Percentiles rank a stretch among this genome's conserved stretches.
Evolutionary conservation across 371 early-diverging fungal genomes (phyloP).

Genomic region (Mucor lusitanicus): DNA sequence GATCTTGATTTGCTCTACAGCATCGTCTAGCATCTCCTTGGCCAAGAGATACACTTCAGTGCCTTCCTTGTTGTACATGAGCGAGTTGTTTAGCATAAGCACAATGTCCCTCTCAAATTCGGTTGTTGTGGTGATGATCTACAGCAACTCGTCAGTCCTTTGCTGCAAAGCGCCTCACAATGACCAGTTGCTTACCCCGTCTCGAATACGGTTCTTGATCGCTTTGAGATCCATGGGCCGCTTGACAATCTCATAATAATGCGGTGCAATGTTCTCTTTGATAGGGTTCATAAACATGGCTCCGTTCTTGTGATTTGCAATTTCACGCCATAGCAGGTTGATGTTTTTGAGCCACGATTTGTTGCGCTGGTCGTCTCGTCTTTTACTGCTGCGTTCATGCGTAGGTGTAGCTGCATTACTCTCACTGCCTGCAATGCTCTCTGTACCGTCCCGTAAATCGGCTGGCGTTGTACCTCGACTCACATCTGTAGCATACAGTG

Average conservation of each 20-base stretch:
- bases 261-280: constrained; percentile 75
- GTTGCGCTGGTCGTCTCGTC: constrained; percentile 33
- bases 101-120: constrained; percentile 90
- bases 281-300: constrained; percentile 83
- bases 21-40: constrained; percentile 73
- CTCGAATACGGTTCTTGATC: constrained; percentile 83
- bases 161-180: not conserved
- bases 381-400: not conserved
- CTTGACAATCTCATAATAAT: constrained; percentile 77
- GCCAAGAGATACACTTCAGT: constrained; percentile 86
- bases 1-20: constrained; percentile 51
- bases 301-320: constrained; percentile 86
- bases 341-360: constrained; percentile 73
- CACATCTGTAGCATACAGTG: not conserved
- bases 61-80: constrained; percentile 87
- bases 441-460: constrained; percentile 25
- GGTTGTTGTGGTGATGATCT: constrained; percentile 75
- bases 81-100: constrained; percentile 82
- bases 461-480: constrained; percentile 27
- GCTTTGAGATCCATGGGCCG: constrained; percentile 84
- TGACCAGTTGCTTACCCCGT: constrained; percentile 59
- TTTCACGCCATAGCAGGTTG: constrained; percentile 78
- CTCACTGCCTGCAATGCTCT: constrained; percentile 36
- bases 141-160: not conserved
- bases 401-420: constrained; percentile 30